Conservation (phyloP, 495 filamentous ascomycete species). For the Tuber microsphaerosporum region DNA sequence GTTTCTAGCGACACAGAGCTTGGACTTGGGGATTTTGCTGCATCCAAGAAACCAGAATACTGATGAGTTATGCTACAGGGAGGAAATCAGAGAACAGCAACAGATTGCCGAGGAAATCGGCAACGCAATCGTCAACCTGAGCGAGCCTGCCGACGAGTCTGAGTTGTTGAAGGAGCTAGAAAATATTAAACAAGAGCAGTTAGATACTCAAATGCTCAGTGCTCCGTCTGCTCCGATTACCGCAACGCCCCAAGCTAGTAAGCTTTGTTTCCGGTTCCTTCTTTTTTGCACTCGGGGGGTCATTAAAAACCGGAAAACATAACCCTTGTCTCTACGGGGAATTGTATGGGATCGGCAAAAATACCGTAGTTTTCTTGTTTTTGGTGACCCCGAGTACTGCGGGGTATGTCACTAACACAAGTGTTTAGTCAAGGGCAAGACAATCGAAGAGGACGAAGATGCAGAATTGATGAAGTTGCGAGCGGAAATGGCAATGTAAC, state of each 20-base stretch:
- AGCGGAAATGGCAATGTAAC: slow-evolving; percentile 95
- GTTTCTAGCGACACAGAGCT: background rate
- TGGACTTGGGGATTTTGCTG: background rate
- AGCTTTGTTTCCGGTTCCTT: slow-evolving; percentile 57
- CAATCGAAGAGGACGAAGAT: slow-evolving; percentile 78
- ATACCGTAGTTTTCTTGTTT: no score
- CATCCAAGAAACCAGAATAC: slow-evolving; percentile 1
- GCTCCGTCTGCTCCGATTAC: slow-evolving; percentile 64
- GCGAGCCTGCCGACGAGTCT: slow-evolving; percentile 71
- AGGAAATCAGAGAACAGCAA: slow-evolving; percentile 86
- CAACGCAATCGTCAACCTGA: slow-evolving; percentile 65
- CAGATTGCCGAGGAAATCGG: slow-evolving; percentile 86
- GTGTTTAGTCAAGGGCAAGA: slow-evolving; percentile 52
- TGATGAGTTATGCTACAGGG: slow-evolving; percentile 52
- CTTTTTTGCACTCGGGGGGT: background rate
- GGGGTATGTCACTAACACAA: slow-evolving; percentile 36
- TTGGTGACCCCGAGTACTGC: no score
- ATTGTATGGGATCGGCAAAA: no score
- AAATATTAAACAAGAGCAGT: slow-evolving; percentile 70
- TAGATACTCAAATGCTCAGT: slow-evolving; percentile 89
- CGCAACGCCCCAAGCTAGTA: slow-evolving; percentile 54
- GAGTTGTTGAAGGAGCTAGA: slow-evolving; percentile 76
- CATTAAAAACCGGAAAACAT: no score
- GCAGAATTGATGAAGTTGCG: slow-evolving; percentile 88
- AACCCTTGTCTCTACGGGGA: no score